phyloP scores from a whole-genome alignment of 208 protist species.

The Acanthamoeba healyi region DNA sequence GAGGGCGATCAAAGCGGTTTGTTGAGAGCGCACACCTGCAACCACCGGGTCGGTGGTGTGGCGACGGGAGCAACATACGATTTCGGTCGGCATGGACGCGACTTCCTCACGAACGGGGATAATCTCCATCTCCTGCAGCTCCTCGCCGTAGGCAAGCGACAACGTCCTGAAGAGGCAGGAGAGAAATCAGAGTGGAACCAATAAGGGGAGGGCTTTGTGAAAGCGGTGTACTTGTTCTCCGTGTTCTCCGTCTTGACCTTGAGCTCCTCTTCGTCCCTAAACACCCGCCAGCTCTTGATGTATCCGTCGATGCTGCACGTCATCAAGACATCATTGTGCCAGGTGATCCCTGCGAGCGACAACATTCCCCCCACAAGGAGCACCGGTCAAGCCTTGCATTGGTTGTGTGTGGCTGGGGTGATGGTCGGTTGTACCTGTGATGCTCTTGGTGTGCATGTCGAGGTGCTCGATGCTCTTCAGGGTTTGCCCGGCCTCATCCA shows the following conservation, averaged over 20 bases:
- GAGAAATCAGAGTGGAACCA: neutral
- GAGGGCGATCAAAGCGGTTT: neutral
- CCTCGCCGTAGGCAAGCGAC: neutral
- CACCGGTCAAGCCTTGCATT: neutral
- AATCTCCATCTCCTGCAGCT: neutral
- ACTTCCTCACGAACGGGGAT: neutral
- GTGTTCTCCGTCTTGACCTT: neutral
- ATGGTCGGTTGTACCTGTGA: conserved; percentile 8
- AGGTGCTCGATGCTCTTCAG: conserved; percentile 37
- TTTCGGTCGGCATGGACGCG: neutral
- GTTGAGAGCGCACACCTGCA: neutral
- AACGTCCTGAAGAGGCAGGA: neutral
- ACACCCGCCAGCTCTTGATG: conserved; percentile 50
- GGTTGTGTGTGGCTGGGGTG: neutral
- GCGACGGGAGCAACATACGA: neutral
- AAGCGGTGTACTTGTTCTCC: neutral
- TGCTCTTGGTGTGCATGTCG: conserved; percentile 38
- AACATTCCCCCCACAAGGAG: no score
- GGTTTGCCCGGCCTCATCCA: conserved; percentile 17
- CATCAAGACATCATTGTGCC: conserved; percentile 47
- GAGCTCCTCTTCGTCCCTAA: conserved; percentile 4
- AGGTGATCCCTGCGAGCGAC: neutral
- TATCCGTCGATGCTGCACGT: conserved; percentile 46
- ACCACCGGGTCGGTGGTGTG: neutral
- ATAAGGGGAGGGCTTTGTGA: neutral